These are phyloP conservation scores for Stenocarpella maydis DNA, from an alignment of 2,329 filamentous ascomycete species.

Conservation along the genomic window DNA sequence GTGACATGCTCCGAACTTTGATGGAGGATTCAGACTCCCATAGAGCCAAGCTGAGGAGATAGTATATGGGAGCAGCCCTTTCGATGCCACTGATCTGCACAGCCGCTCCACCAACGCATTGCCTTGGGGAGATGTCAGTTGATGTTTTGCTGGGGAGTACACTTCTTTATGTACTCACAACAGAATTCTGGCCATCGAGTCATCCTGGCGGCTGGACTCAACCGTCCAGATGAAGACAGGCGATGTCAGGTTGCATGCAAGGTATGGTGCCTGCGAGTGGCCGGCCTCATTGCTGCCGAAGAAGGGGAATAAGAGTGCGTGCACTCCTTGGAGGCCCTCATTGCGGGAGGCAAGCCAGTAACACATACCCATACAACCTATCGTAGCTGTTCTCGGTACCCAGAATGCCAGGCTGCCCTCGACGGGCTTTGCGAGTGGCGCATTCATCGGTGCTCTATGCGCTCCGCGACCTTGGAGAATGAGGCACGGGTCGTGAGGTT, in stretches of 20 bases:
- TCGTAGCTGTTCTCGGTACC: slow-evolving; percentile 17
- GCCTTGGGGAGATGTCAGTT: slow-evolving; percentile 6
- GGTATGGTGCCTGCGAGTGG: slow-evolving; percentile 2
- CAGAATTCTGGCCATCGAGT: background rate
- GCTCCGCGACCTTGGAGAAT: background rate
- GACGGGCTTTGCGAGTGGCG: background rate
- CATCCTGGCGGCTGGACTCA: slow-evolving; percentile 9
- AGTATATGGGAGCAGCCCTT: slow-evolving; percentile 29
- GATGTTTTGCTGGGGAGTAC: too few species aligned
- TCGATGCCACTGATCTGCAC: slow-evolving; percentile 28
- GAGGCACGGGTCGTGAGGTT: background rate
- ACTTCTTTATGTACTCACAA: background rate
- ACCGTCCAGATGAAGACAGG: slow-evolving; percentile 33
- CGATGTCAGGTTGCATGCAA: slow-evolving; percentile 23
- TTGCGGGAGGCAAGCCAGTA: slow-evolving; percentile 6
- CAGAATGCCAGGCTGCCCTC: background rate
- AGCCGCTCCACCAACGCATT: background rate
- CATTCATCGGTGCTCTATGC: background rate
- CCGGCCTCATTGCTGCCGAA: slow-evolving; percentile 8
- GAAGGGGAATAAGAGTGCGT: slow-evolving; percentile 22
- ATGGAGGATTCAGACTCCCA: background rate
- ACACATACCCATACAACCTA: background rate
- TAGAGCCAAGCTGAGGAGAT: slow-evolving; percentile 6
- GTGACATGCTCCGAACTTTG: background rate
- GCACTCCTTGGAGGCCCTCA: background rate